Evolutionary conservation across 2,329 filamentous ascomycete genomes (phyloP), one percentile per base, ranked within the genome.

Genomic region (Calonectria multiphialidica): DNA sequence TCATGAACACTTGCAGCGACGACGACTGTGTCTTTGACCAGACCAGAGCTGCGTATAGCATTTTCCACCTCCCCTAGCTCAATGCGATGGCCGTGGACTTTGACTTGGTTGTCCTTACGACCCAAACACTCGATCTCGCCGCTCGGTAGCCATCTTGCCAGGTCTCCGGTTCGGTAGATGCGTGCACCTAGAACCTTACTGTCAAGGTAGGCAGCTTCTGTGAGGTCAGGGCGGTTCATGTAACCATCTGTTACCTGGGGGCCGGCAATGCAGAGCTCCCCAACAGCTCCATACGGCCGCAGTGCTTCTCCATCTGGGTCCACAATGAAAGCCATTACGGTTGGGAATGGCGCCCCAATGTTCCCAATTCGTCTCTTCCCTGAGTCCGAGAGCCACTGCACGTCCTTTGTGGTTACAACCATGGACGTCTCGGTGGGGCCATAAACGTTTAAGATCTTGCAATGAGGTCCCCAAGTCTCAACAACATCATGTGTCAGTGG

Each of bases 1-100:
- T 53, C 68, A 28, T 71, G 50, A 16, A 67, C 28, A 12, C 25
- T 66, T 45, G 53, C 62, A 28, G 49, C 45, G 9, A 72, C 37
- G 18, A 55, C 71, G 8, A 70, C 71, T 7, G 50, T 47, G 55
- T 70, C 63, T 33, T 62, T 59, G 50, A 70, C 53, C 7, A 62
- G 28, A 18, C 66, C n/a, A 18, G 69, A 13, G 6, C 10, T 45
- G 15, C 63, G 18, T 9, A 62, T 37, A 4, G 61, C 64, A 13
- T 72, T 62, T 57, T 81, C 77, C n/a, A 82, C 70, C 18, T 82
- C 80, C 18, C 70, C 77, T 2, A 78, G 74, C 70, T 81, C 80
- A 7, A 80, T 72, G 5, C 78, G 76, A 18, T 80, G 77, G 2
- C 80, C 78, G 10, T 74, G 72, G 18, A 81, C 70, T 71, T 81